phyloP scores from a whole-genome alignment of 1,284 basidiomycete species.

The Rhodotorula sp. region DNA sequence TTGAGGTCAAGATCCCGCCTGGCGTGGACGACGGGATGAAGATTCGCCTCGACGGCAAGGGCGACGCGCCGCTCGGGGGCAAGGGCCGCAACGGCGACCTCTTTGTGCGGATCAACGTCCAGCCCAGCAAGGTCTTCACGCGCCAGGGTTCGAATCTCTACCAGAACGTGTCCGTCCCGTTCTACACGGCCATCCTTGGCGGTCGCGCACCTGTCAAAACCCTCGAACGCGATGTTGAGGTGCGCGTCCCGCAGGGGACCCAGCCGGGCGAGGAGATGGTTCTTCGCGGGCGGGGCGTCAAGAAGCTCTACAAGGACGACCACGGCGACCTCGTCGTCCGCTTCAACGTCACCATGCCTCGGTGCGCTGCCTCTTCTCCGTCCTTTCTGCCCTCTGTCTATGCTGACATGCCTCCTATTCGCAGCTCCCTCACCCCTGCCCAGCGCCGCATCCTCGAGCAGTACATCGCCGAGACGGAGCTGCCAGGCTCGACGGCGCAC shows the following conservation, averaged over 20 bases:
- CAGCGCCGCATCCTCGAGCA: slow-evolving; percentile 41
- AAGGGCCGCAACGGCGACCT: slow-evolving; percentile 81
- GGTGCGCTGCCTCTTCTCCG: slow-evolving; percentile 60
- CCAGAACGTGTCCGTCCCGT: slow-evolving; percentile 85
- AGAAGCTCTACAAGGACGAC: slow-evolving; percentile 56
- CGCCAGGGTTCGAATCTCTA: slow-evolving; percentile 92
- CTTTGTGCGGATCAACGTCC: slow-evolving; percentile 82
- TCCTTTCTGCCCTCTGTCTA: not conserved
- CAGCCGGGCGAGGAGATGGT: slow-evolving; percentile 98
- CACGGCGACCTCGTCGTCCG: slow-evolving; percentile 86
- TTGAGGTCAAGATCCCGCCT: slow-evolving; percentile 82
- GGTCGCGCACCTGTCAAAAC: slow-evolving; percentile 92
- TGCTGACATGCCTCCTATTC: not conserved
- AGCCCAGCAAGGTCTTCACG: slow-evolving; percentile 79
- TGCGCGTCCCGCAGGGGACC: slow-evolving; percentile 88
- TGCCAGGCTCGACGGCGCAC: slow-evolving; percentile 37
- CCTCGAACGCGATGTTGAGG: slow-evolving; percentile 92
- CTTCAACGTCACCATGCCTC: slow-evolving; percentile 85
- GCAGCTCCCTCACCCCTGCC: slow-evolving; percentile 32
- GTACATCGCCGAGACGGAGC: slow-evolving; percentile 41
- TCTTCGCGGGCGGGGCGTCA: slow-evolving; percentile 82
- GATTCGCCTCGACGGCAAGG: slow-evolving; percentile 77
- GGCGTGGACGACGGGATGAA: slow-evolving; percentile 97
- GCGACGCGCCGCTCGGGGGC: slow-evolving; percentile 75
- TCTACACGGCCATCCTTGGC: slow-evolving; percentile 88